phyloP scores from a whole-genome alignment of 192 early-diverging fungal species.

The Glomus cerebriforme region DNA sequence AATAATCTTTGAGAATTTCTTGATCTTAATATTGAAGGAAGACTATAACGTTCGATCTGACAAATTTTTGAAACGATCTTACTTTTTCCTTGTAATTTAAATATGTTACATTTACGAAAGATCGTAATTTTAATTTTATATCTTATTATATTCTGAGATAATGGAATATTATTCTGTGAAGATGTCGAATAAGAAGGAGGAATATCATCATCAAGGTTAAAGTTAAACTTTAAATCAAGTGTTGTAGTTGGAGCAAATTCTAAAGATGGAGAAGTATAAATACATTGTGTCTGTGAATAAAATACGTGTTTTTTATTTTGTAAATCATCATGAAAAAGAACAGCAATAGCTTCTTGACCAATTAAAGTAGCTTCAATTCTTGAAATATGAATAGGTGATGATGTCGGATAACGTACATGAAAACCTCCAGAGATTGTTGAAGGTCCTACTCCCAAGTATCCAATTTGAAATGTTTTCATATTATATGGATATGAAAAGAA shows the following conservation, averaged over 20 bases:
- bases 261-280: background rate
- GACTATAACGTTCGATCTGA: background rate
- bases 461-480: background rate
- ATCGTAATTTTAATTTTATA: background rate
- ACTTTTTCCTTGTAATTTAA: background rate
- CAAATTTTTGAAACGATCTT: background rate
- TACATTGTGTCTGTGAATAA: background rate
- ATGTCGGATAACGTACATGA: background rate
- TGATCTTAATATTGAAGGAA: background rate
- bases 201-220: background rate
- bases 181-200: background rate
- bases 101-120: background rate
- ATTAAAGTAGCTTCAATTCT: background rate
- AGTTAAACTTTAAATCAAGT: background rate
- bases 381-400: background rate
- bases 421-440: background rate
- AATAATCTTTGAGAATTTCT: background rate
- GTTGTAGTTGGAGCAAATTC: background rate
- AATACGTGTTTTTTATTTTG: background rate
- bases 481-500: background rate
- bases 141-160: background rate
- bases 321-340: background rate
- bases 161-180: background rate
- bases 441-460: background rate
- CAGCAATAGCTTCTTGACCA: background rate